A percentile compares a stretch with the other conserved stretches of the same genome.
Evolutionary conservation across 1,139 yeast species (phyloP).

Genomic region (Suhomyces yuchorum): DNA sequence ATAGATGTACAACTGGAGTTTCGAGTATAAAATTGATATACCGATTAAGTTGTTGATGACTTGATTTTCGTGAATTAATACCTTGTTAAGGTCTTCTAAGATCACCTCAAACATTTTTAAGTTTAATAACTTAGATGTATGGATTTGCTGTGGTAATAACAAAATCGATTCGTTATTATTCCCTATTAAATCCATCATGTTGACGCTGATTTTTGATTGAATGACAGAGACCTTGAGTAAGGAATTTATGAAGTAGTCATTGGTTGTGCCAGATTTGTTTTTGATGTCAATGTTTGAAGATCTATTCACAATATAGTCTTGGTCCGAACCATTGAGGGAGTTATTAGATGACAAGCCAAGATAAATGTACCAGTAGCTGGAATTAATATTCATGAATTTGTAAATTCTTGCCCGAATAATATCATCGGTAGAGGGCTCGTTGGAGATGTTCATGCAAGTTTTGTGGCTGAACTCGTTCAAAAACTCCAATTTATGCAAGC

Average conservation of each 20-base stretch:
- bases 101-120: slow-evolving; percentile 49
- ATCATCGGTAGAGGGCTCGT: slow-evolving; percentile 37
- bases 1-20: slow-evolving; percentile 43
- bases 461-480: slow-evolving; percentile 49
- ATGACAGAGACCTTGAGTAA: slow-evolving; percentile 43
- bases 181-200: slow-evolving; percentile 36
- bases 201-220: slow-evolving; percentile 46
- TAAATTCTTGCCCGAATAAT: slow-evolving; percentile 47
- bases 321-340: slow-evolving; percentile 43
- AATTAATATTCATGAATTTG: slow-evolving; percentile 46
- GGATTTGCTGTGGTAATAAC: slow-evolving; percentile 25
- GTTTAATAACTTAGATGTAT: slow-evolving; percentile 37
- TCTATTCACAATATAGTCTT: slow-evolving; percentile 45
- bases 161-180: slow-evolving; percentile 19
- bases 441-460: slow-evolving; percentile 39
- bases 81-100: slow-evolving; percentile 32
- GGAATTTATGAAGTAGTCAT: slow-evolving; percentile 43
- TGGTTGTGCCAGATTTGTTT: slow-evolving; percentile 18
- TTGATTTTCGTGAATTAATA: slow-evolving; percentile 17
- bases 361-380: slow-evolving; percentile 48
- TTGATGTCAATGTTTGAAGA: slow-evolving; percentile 34
- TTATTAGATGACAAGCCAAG: slow-evolving; percentile 44
- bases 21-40: slow-evolving; percentile 42
- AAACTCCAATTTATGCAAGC: slow-evolving; percentile 47
- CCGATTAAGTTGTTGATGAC: slow-evolving; percentile 31